Conservation (phyloP, 164 flowering plant genomes). For the Magnolia kwangsiensis region DNA sequence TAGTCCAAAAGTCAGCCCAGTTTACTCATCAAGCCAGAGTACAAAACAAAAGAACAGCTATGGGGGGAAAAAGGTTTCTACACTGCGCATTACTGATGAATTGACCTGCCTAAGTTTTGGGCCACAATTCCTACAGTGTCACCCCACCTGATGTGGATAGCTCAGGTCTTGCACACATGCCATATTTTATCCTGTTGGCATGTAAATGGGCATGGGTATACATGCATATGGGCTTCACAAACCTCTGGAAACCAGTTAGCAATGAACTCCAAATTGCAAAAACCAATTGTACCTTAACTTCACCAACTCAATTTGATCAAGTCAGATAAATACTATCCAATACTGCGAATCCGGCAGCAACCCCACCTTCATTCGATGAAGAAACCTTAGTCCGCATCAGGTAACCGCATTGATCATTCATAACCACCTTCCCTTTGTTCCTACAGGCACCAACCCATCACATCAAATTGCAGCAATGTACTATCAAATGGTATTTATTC, state of each 20-base stretch:
- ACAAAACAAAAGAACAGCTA: no score
- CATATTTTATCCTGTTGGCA: no score
- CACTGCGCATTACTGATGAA: no score
- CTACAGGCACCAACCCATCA: slow-evolving; percentile 30
- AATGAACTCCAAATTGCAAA: neutral
- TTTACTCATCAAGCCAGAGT: no score
- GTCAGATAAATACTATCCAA: slow-evolving; percentile 73
- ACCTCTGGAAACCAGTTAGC: neutral
- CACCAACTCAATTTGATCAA: slow-evolving; percentile 2
- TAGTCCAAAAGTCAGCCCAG: no score
- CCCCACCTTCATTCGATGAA: slow-evolving; percentile 94
- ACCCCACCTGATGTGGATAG: no score
- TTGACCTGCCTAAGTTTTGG: no score
- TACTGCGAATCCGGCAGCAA: slow-evolving; percentile 92
- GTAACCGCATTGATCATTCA: slow-evolving; percentile 72
- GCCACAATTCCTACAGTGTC: no score
- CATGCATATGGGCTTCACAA: neutral
- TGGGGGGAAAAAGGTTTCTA: no score
- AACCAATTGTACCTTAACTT: neutral
- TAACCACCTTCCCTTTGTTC: slow-evolving; percentile 67
- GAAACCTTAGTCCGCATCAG: slow-evolving; percentile 89
- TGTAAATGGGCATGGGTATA: neutral
- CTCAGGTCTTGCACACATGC: no score
- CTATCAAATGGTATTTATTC: neutral
- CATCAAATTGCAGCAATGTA: neutral